Evolutionary conservation across 2,329 filamentous ascomycete species (phyloP), one percentile per base, ranked within the genome.

Genomic region (Fusarium sp.): DNA sequence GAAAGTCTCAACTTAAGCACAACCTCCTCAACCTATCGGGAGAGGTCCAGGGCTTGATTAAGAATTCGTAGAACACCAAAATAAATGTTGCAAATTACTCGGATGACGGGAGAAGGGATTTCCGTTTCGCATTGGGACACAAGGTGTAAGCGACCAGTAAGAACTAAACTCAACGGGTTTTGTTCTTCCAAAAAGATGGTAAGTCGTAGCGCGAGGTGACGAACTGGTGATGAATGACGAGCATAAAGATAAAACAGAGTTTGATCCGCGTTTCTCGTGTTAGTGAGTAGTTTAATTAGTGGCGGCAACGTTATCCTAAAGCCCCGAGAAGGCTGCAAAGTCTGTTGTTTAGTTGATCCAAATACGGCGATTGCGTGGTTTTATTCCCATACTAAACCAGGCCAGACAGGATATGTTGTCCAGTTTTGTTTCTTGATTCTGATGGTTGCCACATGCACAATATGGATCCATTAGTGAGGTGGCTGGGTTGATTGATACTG

Each of bases 271-370:
- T 66, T 54, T 43, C 43, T 54, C 38, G 20, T 60, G 38, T 66
- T 44, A 58, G 33, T 44, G 10, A 53, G 28, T 31, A 24, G 33
- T 20, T 36, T 39, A 49, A 60, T 60, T 53, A 38, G 65, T 63
- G 66, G 66, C 66, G 49, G 49, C 18, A 63, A 52, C 66, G 56
- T 52, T 69, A 33, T 39, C 58, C 49, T 22, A 51, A 60, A 53
- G 49, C 52, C 43, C 52, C 61, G 56, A 51, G 50, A 43, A 28
- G 59, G 65, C 45, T 56, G 55, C 55, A 42, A 60, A 45, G 39
- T 66, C 45, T 48, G 18, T 45, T n/a, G 22, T 33, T 24, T 36
- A 62, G 44, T 43, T 39, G 31, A 24, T 52, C 40, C 42, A 58
- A 57, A 40, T 44, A 34, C 39, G 43, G 43, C 18, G 43, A 51